Evolutionary conservation across 2,329 filamentous ascomycete species (phyloP).

Genomic region (Myriangium duriaei): DNA sequence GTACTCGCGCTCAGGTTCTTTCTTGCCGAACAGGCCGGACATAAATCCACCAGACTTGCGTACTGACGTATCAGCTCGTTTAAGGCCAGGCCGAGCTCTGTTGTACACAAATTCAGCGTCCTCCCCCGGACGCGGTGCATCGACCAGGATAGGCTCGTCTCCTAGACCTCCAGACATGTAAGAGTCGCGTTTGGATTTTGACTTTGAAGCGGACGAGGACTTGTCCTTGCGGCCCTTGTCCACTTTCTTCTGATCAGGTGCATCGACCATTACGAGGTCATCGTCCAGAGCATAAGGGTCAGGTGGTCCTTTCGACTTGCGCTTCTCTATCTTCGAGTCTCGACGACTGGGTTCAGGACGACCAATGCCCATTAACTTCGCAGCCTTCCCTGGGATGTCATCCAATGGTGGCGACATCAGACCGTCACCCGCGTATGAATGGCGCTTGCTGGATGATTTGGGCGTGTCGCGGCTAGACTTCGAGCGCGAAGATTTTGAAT

Average conservation of each 20-base stretch:
- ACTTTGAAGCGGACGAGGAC: conserved; percentile 22
- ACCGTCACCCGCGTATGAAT: conserved; percentile 42
- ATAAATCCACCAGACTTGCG: conserved; percentile 44
- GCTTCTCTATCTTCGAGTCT: conserved; percentile 37
- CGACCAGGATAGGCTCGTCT: conserved; percentile 30
- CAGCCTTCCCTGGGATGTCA: conserved; percentile 57
- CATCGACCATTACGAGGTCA: conserved; percentile 44
- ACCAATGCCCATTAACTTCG: conserved; percentile 56
- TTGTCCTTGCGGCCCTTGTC: conserved; percentile 17
- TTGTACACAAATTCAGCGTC: conserved; percentile 40
- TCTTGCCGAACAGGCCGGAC: conserved; percentile 39
- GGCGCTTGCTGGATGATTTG: conserved; percentile 55
- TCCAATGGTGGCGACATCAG: conserved; percentile 53
- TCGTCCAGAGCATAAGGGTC: conserved; percentile 53
- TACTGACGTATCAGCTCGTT: conserved; percentile 49
- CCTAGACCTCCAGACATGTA: conserved; percentile 27
- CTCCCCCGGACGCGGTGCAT: conserved; percentile 27
- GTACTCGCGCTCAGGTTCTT: conserved; percentile 20
- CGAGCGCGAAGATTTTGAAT: conserved; percentile 43
- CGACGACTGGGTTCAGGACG: conserved; percentile 28
- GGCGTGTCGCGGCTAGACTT: conserved; percentile 53
- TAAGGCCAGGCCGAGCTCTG: conserved; percentile 36
- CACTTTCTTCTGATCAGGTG: conserved; percentile 26
- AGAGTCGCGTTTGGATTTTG: conserved; percentile 30
- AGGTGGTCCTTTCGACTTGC: conserved; percentile 39